Base-by-base conservation (phyloP, 75 land plant genomes). In the Cunninghamia lanceolata region DNA sequence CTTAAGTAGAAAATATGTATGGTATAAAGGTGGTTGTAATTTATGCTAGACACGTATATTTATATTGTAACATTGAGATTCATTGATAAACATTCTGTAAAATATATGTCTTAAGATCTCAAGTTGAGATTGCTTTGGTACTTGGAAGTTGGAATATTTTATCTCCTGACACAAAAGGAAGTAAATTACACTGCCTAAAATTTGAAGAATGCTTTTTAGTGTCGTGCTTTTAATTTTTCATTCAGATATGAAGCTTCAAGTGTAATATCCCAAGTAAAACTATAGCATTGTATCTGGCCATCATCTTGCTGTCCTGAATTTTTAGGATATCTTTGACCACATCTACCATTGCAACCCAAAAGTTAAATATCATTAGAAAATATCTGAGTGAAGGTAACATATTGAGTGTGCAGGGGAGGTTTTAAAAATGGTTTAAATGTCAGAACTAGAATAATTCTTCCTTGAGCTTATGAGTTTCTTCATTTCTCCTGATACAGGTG, bases 401-500 rank as follows among this genome's bases (percentile, higher is more conserved):
- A 21, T 79, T 39, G 4, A 11, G 79, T 38, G 46, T 25, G 7
- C 28, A 78, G 42, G 3, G 46, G 2, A 78, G 21, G 45, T 25
- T 42, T 19, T 2, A 40, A 40, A 2, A 36, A 36, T 36, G 16
- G 2, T 42, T 79, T 79, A 25, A 36, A 79, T 42, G 47, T 7
- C n/a, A 21, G 38, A 43, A 28, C 46, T 79, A 79, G 47, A 79
- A 79, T 79, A 13, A 79, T 43, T 79, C 36, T 79, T 25, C 43
- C 47, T 79, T 79, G 47, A 79, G 81, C 45, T 79, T 43, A 40
- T 10, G 30, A 21, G 28, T 21, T 25, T 79, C 43, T 15, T 21
- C 19, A 16, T 71, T 63, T 70, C 35, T 85, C 34, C 16, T 66
- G 25, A 45, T 76, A 36, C 92, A 98, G 99, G 93, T 98, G 9